phyloP scores from a whole-genome alignment of 495 filamentous ascomycete genomes.

The Aspergillus diversus region DNA sequence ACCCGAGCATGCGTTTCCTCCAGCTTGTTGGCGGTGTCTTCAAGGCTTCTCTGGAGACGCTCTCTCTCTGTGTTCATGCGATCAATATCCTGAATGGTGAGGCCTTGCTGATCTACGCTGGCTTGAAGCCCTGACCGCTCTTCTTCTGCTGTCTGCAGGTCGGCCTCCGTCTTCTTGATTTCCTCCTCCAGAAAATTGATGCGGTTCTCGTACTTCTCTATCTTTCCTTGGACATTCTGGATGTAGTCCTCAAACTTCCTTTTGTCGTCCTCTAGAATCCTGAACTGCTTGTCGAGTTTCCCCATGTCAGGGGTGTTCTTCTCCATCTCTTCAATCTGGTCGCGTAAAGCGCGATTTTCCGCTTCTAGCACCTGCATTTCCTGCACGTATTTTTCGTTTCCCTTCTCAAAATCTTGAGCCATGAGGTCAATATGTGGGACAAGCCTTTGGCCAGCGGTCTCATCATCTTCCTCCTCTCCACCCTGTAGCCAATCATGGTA shows the following conservation, averaged over 20 bases:
- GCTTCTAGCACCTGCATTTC: slow-evolving; percentile 82
- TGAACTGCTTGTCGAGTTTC: slow-evolving; percentile 79
- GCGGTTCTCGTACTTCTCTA: slow-evolving; percentile 78
- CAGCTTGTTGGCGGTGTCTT: slow-evolving; percentile 69
- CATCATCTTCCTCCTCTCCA: slow-evolving; percentile 79
- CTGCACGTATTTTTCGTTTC: slow-evolving; percentile 77
- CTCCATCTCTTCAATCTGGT: slow-evolving; percentile 86
- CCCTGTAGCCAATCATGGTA: slow-evolving; percentile 90
- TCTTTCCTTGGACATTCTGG: slow-evolving; percentile 72
- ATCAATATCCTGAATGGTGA: slow-evolving; percentile 96
- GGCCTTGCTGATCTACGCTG: slow-evolving; percentile 86
- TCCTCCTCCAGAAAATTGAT: slow-evolving; percentile 79
- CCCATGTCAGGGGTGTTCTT: slow-evolving; percentile 80
- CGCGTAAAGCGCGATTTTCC: slow-evolving; percentile 73
- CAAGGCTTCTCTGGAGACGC: slow-evolving; percentile 81
- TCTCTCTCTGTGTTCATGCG: slow-evolving; percentile 96
- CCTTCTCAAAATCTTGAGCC: slow-evolving; percentile 83
- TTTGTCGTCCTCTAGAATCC: slow-evolving; percentile 87
- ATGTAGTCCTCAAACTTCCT: slow-evolving; percentile 94
- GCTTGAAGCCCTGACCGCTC: slow-evolving; percentile 80
- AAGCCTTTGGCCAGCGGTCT: slow-evolving; percentile 73
- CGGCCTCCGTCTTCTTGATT: slow-evolving; percentile 72
- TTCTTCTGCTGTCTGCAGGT: slow-evolving; percentile 77
- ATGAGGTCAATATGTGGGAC: slow-evolving; percentile 85
- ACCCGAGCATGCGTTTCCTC: slow-evolving; percentile 83